Evolutionary conservation across 129 eudicot species (phyloP), one percentile per base, ranked within the genome.

Genomic region (Arctium lappa): DNA sequence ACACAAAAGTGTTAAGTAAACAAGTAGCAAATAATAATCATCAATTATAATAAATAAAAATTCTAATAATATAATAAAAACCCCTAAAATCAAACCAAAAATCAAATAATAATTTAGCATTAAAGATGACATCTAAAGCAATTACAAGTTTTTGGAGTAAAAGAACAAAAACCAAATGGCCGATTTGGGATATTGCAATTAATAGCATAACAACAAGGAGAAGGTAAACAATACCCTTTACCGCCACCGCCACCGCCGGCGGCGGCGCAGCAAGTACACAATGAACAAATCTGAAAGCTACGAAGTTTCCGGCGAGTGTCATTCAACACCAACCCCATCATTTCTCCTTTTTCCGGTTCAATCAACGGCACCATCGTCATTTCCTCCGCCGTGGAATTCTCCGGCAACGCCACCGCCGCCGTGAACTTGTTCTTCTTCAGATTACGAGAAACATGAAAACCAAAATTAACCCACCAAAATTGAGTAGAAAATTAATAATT

Each of bases 151-250:
- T 85, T 92, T 70, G 98, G 98, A 48, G 97, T 92, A 80, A 92
- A 94, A 40, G 98, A 88, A 66, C 96, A 92, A 78, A 89, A 92
- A 0, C 98, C 97, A 88, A 92, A 94, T 22, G 98, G 98, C 84
- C 95, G 83, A 86, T 94, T 94, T 78, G 98, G 98, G n/a, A 94
- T 94, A 79, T 94, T 91, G 91, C 97, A 94, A 73, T 92, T 92
- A 82, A 94, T 92, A 8, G 98, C 91, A 88, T 94, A 94, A 82
- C 98, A 94, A 88, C 97, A 92, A 86, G 98, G 95, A 22, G 97
- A 85, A 27, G 97, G 97, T 75, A 94, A 72, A 73, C 98, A 94
- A 79, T 88, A 89, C 79, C 85, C 90, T 87, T 66, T 89, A 8
- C 86, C 88, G 12, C 89, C 95, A 77, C 91, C 91, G 60, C 79